phyloP scores from a whole-genome alignment of 2,329 filamentous ascomycete species.

The Chaetomiaceae sp. region DNA sequence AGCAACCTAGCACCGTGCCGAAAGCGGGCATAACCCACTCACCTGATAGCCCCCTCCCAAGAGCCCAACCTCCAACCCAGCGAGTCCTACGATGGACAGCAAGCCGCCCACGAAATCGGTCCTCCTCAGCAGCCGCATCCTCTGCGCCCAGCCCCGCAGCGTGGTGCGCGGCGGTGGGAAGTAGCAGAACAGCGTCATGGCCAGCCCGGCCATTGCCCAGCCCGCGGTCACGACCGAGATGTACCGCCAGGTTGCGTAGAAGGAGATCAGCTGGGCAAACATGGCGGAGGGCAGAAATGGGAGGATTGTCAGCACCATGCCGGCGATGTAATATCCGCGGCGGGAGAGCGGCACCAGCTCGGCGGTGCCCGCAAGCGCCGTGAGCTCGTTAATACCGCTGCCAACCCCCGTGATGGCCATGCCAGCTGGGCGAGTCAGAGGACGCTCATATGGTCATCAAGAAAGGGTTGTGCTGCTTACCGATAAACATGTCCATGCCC shows the following conservation, averaged over 20 bases:
- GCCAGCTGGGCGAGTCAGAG: conserved; percentile 39
- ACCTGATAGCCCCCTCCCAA: conserved; percentile 35
- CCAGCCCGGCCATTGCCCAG: conserved; percentile 46
- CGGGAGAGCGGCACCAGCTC: conserved; percentile 61
- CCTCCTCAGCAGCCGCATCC: conserved; percentile 35
- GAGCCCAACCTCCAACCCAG: conserved; percentile 45
- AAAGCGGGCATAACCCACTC: neutral
- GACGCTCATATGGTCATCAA: no score
- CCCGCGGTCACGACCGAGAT: conserved; percentile 46
- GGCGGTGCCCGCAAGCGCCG: conserved; percentile 59
- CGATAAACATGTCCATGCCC: conserved; percentile 56
- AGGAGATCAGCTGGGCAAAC: conserved; percentile 50
- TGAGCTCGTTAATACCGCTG: conserved; percentile 62
- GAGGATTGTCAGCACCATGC: conserved; percentile 54
- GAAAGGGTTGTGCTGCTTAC: conserved; percentile 30
- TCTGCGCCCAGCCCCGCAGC: conserved; percentile 34
- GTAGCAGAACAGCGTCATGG: conserved; percentile 47
- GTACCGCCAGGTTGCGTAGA: conserved; percentile 46
- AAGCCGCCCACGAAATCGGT: conserved; percentile 48
- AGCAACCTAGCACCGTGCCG: no score
- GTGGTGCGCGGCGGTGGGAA: conserved; percentile 44
- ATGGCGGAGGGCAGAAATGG: conserved; percentile 58
- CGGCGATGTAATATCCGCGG: conserved; percentile 56
- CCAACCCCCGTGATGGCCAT: conserved; percentile 55
- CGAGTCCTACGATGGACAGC: conserved; percentile 42